phyloP scores from a whole-genome alignment of 371 early-diverging fungal genomes.

The Mucor irregularis region DNA sequence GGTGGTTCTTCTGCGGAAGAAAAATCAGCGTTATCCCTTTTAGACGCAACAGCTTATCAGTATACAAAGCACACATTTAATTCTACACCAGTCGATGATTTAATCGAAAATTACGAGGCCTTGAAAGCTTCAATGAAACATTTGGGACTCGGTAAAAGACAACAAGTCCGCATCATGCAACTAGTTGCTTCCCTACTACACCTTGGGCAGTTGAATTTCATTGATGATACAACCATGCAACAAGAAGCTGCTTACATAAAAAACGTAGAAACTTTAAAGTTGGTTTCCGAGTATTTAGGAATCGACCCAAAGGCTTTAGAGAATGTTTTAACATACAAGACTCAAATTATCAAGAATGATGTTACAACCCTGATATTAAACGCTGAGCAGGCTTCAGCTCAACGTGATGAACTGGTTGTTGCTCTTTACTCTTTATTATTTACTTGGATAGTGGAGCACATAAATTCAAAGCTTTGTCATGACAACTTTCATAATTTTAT shows the following conservation, averaged over 20 bases:
- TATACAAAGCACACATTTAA: too few species aligned
- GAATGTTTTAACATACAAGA: conserved; percentile 82
- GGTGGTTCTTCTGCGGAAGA: conserved; percentile 44
- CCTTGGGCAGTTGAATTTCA: conserved; percentile 84
- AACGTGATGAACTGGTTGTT: conserved; percentile 78
- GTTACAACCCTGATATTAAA: conserved; percentile 86
- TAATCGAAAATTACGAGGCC: neutral
- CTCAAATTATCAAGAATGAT: conserved; percentile 75
- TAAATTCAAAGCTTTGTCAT: conserved; percentile 77
- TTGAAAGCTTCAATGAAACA: conserved; percentile 72
- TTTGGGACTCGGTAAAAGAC: conserved; percentile 76
- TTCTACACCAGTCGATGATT: too few species aligned
- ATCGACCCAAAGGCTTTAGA: conserved; percentile 79
- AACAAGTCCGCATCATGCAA: conserved; percentile 79
- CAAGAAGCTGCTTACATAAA: conserved; percentile 74
- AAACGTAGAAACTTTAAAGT: conserved; percentile 71
- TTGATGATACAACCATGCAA: conserved; percentile 52
- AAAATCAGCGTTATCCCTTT: conserved; percentile 28
- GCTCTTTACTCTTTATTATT: conserved; percentile 84
- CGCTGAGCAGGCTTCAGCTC: conserved; percentile 65
- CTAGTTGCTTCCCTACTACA: conserved; percentile 82
- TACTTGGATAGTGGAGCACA: conserved; percentile 89
- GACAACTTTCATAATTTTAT: conserved; percentile 68
- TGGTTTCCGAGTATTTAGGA: conserved; percentile 85
- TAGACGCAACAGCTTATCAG: conserved; percentile 19